These are phyloP conservation scores for Prunus mira DNA, from an alignment of 306 rosid genomes.

Conservation along the genomic window DNA sequence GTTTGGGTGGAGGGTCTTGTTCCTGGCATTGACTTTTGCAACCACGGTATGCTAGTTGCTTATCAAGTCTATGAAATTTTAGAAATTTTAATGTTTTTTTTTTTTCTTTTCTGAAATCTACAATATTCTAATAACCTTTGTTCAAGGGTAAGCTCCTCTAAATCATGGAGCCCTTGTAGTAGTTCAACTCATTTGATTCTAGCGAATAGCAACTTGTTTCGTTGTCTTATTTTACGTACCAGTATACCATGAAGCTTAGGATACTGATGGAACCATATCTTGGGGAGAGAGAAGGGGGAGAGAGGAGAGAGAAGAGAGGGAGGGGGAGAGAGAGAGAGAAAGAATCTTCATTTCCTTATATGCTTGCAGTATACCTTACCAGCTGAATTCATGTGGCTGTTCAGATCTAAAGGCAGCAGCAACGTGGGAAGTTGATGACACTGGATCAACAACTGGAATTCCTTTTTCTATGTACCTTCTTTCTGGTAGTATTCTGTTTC, in stretches of 20 bases:
- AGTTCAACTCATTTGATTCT: not conserved
- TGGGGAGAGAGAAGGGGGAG: not conserved
- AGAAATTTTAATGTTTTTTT: not conserved
- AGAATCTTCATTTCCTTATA: not conserved
- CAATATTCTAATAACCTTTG: not conserved
- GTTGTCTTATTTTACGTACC: not conserved
- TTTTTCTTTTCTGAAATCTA: not conserved
- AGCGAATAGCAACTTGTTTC: not conserved
- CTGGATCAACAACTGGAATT: conserved; percentile 58
- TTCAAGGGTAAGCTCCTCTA: not conserved
- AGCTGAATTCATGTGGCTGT: conserved; percentile 24
- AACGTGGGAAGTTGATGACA: conserved; percentile 94
- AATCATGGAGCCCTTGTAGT: not conserved
- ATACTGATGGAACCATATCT: not conserved
- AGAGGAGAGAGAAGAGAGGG: too few species aligned
- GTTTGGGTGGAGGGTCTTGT: conserved; percentile 99
- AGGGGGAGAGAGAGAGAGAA: not conserved
- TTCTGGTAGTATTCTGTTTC: conserved; percentile 51
- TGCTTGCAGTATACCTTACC: not conserved
- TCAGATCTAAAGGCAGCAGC: conserved; percentile 82
- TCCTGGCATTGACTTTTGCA: conserved; percentile 96
- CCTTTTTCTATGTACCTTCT: conserved; percentile 90
- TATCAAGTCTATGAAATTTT: not conserved
- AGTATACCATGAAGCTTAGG: not conserved
- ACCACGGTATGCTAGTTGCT: conserved; percentile 64